Conservation (phyloP, 345 rosid species). For the Chamaenerion angustifolium region DNA sequence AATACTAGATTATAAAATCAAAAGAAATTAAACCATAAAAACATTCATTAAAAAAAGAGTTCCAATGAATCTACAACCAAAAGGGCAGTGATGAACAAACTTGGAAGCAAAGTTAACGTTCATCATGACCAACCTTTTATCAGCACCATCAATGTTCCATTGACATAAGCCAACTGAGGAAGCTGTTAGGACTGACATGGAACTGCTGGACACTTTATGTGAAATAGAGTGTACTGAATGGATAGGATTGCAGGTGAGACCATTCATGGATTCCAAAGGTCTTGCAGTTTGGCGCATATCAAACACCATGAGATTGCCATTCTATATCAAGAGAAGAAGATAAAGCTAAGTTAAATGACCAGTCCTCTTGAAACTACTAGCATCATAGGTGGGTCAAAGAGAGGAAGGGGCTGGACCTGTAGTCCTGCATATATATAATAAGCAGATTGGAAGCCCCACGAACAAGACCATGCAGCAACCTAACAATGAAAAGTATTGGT, state of each 20-base stretch:
- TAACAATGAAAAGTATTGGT: slow-evolving; percentile 7
- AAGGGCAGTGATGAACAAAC: no score
- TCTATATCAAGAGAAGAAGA: slow-evolving; percentile 22
- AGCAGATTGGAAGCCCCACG: slow-evolving; percentile 65
- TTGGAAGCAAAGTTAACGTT: background rate
- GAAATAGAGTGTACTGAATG: slow-evolving; percentile 54
- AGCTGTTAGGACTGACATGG: slow-evolving; percentile 46
- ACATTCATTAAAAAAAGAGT: no score
- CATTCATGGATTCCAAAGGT: slow-evolving; percentile 42
- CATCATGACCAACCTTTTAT: slow-evolving; percentile 36
- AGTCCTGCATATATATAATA: slow-evolving; percentile 70
- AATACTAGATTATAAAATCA: no score
- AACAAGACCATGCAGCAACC: slow-evolving; percentile 91
- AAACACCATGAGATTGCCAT: slow-evolving; percentile 60
- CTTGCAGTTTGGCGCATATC: slow-evolving; percentile 65
- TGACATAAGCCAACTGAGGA: slow-evolving; percentile 70
- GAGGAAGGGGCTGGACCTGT: slow-evolving; percentile 33
- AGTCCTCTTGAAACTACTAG: background rate
- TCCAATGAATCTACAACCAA: no score
- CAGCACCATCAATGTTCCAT: slow-evolving; percentile 47
- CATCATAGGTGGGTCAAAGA: background rate
- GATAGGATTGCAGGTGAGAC: slow-evolving; percentile 58
- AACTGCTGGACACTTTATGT: slow-evolving; percentile 20
- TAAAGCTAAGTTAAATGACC: background rate
- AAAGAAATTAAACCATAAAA: no score